Conservation (phyloP, 805 yeast genomes). For the Yarrowia hollandica region DNA sequence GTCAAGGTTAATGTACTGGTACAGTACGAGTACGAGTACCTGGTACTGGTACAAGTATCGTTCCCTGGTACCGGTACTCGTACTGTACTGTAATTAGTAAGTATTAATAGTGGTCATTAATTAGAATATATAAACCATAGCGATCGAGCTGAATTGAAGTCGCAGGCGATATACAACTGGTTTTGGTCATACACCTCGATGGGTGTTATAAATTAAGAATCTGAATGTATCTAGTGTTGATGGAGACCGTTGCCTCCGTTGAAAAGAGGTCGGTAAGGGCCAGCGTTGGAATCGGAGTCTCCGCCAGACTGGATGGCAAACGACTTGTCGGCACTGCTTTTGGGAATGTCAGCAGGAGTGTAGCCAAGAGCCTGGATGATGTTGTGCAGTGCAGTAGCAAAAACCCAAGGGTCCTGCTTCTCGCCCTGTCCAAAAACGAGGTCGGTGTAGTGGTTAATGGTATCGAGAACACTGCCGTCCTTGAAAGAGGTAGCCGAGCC, state of each 20-base stretch:
- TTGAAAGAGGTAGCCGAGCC: not conserved
- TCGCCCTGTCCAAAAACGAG: not conserved
- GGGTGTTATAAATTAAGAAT: slow-evolving; percentile 8
- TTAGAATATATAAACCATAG: too few relatives aligned
- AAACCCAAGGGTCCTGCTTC: slow-evolving; percentile 7
- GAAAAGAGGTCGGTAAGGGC: slow-evolving; percentile 8
- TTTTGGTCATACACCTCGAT: too few relatives aligned
- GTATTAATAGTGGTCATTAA: too few relatives aligned
- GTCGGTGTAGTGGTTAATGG: not conserved
- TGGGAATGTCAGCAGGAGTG: not conserved
- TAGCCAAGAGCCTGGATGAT: slow-evolving; percentile 1
- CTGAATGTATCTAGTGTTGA: slow-evolving; percentile 6
- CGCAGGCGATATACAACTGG: too few relatives aligned
- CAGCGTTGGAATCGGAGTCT: not conserved
- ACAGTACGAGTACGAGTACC: too few relatives aligned
- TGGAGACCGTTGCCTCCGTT: slow-evolving; percentile 13
- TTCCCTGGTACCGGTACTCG: too few relatives aligned
- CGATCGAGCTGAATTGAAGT: too few relatives aligned
- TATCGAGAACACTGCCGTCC: not conserved
- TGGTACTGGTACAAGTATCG: too few relatives aligned
- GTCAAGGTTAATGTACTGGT: too few relatives aligned
- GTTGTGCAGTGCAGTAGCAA: not conserved
- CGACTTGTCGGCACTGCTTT: not conserved
- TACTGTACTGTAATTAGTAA: too few relatives aligned
- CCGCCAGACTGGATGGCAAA: slow-evolving; percentile 9